Conservation (phyloP, 2,329 filamentous ascomycete species). For the Akanthomyces dipterigenus region DNA sequence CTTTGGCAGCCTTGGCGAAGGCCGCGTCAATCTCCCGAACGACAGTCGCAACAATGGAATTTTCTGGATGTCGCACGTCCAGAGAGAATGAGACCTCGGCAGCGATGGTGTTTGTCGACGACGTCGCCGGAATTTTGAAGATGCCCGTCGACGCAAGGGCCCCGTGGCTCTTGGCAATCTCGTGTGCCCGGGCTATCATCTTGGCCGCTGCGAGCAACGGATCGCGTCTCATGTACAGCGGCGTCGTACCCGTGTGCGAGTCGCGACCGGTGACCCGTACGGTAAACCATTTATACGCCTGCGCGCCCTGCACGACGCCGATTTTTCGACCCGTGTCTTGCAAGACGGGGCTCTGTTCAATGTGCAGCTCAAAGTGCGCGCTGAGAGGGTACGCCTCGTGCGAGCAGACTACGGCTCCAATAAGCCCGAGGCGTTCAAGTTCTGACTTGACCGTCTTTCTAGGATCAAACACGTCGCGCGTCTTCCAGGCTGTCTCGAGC, state of each 20-base stretch:
- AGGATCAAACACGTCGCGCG: constrained; percentile 48
- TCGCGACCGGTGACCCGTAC: constrained; percentile 24
- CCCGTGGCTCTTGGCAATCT: constrained; percentile 19
- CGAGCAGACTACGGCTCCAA: constrained; percentile 28
- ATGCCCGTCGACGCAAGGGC: constrained; percentile 27
- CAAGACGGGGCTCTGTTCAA: constrained; percentile 75
- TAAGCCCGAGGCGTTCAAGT: constrained; percentile 63
- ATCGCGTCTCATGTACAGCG: constrained; percentile 27
- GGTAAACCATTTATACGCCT: constrained; percentile 27
- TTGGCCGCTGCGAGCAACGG: constrained; percentile 27
- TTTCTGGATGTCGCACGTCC: constrained; percentile 54
- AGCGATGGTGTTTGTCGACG: constrained; percentile 66
- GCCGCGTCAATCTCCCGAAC: constrained; percentile 18
- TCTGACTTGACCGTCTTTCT: constrained; percentile 32
- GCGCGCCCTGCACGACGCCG: constrained; percentile 27
- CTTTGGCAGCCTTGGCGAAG: constrained; percentile 19
- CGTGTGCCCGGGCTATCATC: constrained; percentile 26
- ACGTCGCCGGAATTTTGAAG: constrained; percentile 43
- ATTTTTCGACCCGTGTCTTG: constrained; percentile 34
- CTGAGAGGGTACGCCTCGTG: constrained; percentile 46
- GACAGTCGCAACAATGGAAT: constrained; percentile 45
- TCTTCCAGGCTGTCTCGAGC: constrained; percentile 52
- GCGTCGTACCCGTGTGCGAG: constrained; percentile 26
- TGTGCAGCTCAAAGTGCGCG: constrained; percentile 78
- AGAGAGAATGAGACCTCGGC: constrained; percentile 59